Evolutionary conservation across 352 stramenopile genomes (phyloP).

Genomic region (Phytophthora tubulina): DNA sequence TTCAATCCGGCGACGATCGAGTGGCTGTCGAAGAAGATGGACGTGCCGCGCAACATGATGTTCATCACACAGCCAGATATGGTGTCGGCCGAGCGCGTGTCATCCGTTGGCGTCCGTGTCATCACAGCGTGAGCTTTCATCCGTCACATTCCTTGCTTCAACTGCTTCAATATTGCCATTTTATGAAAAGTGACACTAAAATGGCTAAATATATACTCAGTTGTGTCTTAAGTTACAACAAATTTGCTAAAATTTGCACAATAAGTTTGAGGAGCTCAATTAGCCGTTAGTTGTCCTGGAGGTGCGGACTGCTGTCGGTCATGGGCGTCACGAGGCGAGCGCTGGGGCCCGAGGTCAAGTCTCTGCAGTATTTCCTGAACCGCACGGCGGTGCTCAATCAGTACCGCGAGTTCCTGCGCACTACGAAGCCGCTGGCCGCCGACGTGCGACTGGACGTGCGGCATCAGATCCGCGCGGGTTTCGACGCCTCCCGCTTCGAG

Average conservation of each 20-base stretch:
- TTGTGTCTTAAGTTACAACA: too few relatives aligned
- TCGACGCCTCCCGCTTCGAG: constrained; percentile 61
- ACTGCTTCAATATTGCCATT: not conserved
- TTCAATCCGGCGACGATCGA: constrained; percentile 75
- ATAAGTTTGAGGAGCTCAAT: constrained; percentile 6
- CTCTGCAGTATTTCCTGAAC: constrained; percentile 82
- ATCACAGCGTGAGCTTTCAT: constrained; percentile 59
- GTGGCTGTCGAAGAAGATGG: constrained; percentile 73
- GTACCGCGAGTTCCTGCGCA: constrained; percentile 74
- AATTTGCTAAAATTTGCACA: not conserved
- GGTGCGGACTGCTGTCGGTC: not conserved
- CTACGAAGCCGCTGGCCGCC: constrained; percentile 54
- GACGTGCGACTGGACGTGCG: constrained; percentile 65
- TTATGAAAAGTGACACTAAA: too few relatives aligned
- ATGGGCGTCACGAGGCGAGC: constrained; percentile 40
- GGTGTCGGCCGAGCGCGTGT: constrained; percentile 64
- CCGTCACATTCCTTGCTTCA: not conserved
- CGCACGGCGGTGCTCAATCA: constrained; percentile 65
- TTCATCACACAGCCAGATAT: constrained; percentile 90
- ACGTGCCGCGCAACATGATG: constrained; percentile 86
- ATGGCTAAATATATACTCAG: too few relatives aligned
- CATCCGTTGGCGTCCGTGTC: constrained; percentile 73
- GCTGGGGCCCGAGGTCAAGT: constrained; percentile 59
- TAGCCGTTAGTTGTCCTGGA: constrained; percentile 1
- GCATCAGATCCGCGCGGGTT: constrained; percentile 67